Conservation (phyloP, 2,329 filamentous ascomycete species). For the Diaporthe caulivora region DNA sequence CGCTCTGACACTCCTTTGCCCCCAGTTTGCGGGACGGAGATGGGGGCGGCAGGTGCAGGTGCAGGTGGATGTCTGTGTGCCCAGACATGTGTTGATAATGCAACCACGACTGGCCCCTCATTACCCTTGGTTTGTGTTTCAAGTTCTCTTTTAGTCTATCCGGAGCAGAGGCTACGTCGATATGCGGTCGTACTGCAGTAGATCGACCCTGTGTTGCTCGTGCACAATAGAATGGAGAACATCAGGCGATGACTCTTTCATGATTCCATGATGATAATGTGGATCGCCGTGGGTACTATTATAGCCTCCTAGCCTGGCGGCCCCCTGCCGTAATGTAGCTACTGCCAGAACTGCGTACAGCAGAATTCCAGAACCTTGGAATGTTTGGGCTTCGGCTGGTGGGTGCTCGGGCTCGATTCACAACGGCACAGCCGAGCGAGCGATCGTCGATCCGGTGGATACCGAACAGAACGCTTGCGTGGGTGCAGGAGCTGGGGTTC, state of each 20-base stretch:
- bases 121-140: conserved; percentile 21
- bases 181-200: conserved; percentile 3
- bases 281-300: conserved; percentile 13
- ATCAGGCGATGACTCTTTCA: conserved; percentile 18
- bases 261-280: conserved; percentile 6
- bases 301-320: conserved; percentile 1
- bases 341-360: background rate
- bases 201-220: conserved; percentile 1
- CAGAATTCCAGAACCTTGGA: conserved; percentile 29
- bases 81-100: conserved; percentile 26
- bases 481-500: conserved; percentile 8
- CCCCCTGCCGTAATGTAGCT: conserved; percentile 6
- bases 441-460: conserved; percentile 31
- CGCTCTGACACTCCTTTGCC: conserved; percentile 21
- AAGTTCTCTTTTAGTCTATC: conserved; percentile 6
- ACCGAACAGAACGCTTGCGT: conserved; percentile 15
- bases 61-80: conserved; percentile 25
- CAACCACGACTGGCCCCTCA: conserved; percentile 11
- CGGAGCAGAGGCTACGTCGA: conserved; percentile 4
- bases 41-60: conserved; percentile 12
- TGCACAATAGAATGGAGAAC: conserved; percentile 16
- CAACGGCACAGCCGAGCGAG: conserved; percentile 21
- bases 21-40: conserved; percentile 26
- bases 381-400: conserved; percentile 14
- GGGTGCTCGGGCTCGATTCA: conserved; percentile 18